These are phyloP conservation scores for Fonsecaea pedrosoi DNA, from an alignment of 2,329 filamentous ascomycete species.

Conservation along the genomic window DNA sequence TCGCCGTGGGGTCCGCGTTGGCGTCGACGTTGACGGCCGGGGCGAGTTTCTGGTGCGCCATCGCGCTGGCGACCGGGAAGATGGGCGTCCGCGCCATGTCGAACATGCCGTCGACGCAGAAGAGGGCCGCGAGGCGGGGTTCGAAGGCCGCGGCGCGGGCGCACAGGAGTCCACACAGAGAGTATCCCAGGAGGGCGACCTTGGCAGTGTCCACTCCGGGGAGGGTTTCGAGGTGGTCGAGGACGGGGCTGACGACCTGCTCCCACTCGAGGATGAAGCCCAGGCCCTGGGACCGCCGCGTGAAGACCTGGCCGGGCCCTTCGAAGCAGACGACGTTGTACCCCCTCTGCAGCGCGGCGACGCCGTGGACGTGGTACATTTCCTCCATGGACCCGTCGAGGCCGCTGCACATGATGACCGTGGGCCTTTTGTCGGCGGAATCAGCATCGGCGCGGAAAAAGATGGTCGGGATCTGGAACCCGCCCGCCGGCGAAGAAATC, in stretches of 20 bases:
- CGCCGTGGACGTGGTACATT: conserved; percentile 49
- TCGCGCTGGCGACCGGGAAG: neutral
- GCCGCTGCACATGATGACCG: conserved; percentile 50
- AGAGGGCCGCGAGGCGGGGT: conserved; percentile 49
- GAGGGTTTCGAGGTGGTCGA: conserved; percentile 47
- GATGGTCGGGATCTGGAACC: conserved; percentile 49
- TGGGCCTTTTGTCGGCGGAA: conserved; percentile 43
- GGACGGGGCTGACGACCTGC: conserved; percentile 49
- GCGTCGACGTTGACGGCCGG: neutral
- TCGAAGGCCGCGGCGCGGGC: conserved; percentile 55
- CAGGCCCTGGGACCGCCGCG: conserved; percentile 50
- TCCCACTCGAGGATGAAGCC: conserved; percentile 57
- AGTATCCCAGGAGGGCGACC: conserved; percentile 51
- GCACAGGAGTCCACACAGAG: conserved; percentile 52
- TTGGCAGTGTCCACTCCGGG: conserved; percentile 43
- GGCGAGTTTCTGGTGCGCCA: neutral
- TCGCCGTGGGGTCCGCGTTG: neutral
- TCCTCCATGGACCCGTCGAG: conserved; percentile 57
- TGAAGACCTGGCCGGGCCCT: conserved; percentile 54
- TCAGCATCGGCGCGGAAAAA: conserved; percentile 43
- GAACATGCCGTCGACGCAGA: conserved; percentile 49
- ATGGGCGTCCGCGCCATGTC: conserved; percentile 3
- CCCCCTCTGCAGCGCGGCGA: conserved; percentile 49
- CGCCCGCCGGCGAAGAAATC: conserved; percentile 40
- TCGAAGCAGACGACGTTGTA: conserved; percentile 57